Conservation (phyloP, 1,284 basidiomycete genomes). For the Leccinum fallax region DNA sequence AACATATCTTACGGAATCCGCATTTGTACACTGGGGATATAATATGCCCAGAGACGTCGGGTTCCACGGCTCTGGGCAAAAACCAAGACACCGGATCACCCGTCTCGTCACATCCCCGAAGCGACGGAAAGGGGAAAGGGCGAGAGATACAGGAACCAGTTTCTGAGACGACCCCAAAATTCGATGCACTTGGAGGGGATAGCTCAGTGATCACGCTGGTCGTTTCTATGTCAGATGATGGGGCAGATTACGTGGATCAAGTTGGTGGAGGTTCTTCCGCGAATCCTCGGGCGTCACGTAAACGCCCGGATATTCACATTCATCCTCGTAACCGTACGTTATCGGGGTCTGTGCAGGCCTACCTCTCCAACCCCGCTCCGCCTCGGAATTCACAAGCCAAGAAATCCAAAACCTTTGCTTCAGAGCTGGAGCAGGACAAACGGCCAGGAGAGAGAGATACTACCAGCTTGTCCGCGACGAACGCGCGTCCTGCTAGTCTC, state of each 20-base stretch:
- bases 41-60: not conserved
- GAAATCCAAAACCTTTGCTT: not conserved
- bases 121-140: slow-evolving; percentile 27
- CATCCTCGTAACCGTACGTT: slow-evolving; percentile 42
- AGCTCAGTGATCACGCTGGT: slow-evolving; percentile 1
- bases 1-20: slow-evolving; percentile 7
- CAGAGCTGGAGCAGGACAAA: not conserved
- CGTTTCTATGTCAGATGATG: not conserved
- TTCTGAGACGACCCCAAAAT: slow-evolving; percentile 1
- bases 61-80: not conserved
- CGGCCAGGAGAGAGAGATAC: not conserved
- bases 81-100: not conserved
- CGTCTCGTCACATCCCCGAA: not conserved
- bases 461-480: not conserved
- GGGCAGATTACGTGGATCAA: slow-evolving; percentile 20
- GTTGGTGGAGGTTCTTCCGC: slow-evolving; percentile 17
- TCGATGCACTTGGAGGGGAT: not conserved
- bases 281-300: slow-evolving; percentile 18
- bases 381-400: slow-evolving; percentile 3
- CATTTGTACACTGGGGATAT: not conserved
- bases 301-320: slow-evolving; percentile 10
- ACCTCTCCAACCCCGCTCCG: slow-evolving; percentile 37
- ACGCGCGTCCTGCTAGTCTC: slow-evolving; percentile 1
- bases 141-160: not conserved
- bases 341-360: slow-evolving; percentile 51